phyloP scores from a whole-genome alignment of 108 stramenopile species.

The Nitzschia inconspicua region DNA sequence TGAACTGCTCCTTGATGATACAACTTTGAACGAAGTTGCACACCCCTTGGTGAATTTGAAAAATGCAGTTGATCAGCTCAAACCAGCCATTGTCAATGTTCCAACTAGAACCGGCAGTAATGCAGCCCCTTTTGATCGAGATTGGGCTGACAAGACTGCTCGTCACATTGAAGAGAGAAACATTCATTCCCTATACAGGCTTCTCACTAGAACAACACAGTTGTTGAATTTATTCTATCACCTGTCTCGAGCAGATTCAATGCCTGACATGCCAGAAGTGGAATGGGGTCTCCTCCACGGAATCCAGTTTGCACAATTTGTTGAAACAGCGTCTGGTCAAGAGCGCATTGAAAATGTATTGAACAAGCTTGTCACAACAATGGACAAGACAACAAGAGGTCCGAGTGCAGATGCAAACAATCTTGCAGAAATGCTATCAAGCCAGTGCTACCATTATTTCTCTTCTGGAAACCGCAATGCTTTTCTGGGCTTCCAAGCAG shows the following conservation, averaged over 20 bases:
- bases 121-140: conserved; percentile 13
- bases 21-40: conserved; percentile 51
- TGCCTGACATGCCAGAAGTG: conserved; percentile 67
- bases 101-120: conserved; percentile 35
- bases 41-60: conserved; percentile 49
- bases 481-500: conserved; percentile 75
- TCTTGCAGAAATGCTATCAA: conserved; percentile 56
- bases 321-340: conserved; percentile 63
- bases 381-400: not conserved
- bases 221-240: conserved; percentile 62
- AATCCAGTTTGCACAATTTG: conserved; percentile 62
- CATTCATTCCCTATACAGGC: conserved; percentile 78
- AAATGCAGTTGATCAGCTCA: conserved; percentile 43
- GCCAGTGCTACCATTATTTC: conserved; percentile 87
- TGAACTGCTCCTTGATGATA: conserved; percentile 72
- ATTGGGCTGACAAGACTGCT: conserved; percentile 47
- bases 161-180: conserved; percentile 72
- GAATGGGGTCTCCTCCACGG: conserved; percentile 87
- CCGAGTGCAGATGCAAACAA: conserved; percentile 52
- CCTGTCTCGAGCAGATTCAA: conserved; percentile 59
- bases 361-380: conserved; percentile 65
- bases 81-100: conserved; percentile 50
- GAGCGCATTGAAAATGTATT: conserved; percentile 72
- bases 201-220: conserved; percentile 73
- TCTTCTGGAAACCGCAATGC: conserved; percentile 73